Evolutionary conservation across 148 eudicot species (phyloP), one percentile per base, ranked within the genome.

Genomic region (Limonium bicolor): DNA sequence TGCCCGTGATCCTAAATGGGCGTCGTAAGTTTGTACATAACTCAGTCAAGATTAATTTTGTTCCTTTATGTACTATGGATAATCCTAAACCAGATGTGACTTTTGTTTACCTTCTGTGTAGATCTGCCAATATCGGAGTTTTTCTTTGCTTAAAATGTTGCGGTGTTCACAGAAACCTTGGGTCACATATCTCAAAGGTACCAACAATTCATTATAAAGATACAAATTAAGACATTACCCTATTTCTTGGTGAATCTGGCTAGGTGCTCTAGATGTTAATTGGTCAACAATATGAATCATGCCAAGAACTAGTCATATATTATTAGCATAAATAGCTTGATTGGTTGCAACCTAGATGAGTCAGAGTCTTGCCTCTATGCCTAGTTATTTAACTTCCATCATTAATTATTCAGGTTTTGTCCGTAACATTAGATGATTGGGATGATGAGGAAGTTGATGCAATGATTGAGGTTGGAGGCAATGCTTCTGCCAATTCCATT

Each of bases 391-490:
- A 5, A 50, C 28, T 24, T 29, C 20, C 16, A 10, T 35, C 12
- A 7, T 27, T 36, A 20, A n/a, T 23, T 41, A 27, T 56, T n/a
- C 74, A 88, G 97, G 97, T 88, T 53, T 59, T 84, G 55, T 88
- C 97, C 11, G 92, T 88, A 63, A 83, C 97, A 54, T 77, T 88
- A 64, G 97, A 88, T 68, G 86, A 80, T 39, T 88, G 97, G 97
- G 72, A 75, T 46, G 92, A 88, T 58, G 94, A 77, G 56, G 86
- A 88, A 60, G 55, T 88, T 51, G 94, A 84, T 52, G 62, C 92
- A 16, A 80, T 88, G 92, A 27, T 84, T 48, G 97, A 88, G 66
- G 94, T 88, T 26, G 97, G 97, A 48, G 97, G 97, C 60, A 88
- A 88, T 62, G 81, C 75, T 50, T 68, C 94, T 21, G 97, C 94